Conservation (phyloP, 2,329 filamentous ascomycete genomes). For the Rhynchosporium graminicola region DNA sequence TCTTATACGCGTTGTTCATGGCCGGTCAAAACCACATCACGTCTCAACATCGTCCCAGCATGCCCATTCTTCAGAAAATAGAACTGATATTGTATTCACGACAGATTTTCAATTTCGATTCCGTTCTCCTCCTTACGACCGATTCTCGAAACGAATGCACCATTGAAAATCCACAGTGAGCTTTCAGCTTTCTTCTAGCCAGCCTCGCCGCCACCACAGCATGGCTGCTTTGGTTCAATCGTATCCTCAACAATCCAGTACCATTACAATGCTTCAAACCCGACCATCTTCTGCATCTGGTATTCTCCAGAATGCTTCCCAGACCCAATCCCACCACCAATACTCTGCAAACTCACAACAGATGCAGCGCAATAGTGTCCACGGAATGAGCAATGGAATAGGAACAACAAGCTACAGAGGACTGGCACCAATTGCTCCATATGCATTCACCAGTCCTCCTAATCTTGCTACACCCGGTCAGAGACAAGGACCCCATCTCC, state of each 20-base stretch:
- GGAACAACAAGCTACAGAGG: conserved; percentile 54
- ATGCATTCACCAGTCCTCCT: conserved; percentile 74
- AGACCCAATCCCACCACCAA: conserved; percentile 45
- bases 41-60: conserved; percentile 10
- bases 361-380: conserved; percentile 52
- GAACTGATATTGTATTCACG: conserved; percentile 15
- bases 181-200: conserved; percentile 28
- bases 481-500: conserved; percentile 49
- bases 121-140: conserved; percentile 13
- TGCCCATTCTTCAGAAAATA: background rate
- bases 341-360: conserved; percentile 50
- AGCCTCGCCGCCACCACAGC: conserved; percentile 43
- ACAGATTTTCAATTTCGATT: conserved; percentile 25
- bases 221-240: conserved; percentile 88
- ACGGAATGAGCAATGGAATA: conserved; percentile 51
- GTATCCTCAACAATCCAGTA: conserved; percentile 73
- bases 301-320: conserved; percentile 43
- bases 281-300: conserved; percentile 65
- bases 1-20: conserved; percentile 23
- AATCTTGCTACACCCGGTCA: conserved; percentile 54
- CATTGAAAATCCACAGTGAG: conserved; percentile 24
- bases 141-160: conserved; percentile 27
- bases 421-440: conserved; percentile 68
- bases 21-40: conserved; percentile 26
- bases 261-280: conserved; percentile 74